Base-by-base conservation (phyloP, 192 early-diverging fungal genomes). In the Lobosporangium transversale region DNA sequence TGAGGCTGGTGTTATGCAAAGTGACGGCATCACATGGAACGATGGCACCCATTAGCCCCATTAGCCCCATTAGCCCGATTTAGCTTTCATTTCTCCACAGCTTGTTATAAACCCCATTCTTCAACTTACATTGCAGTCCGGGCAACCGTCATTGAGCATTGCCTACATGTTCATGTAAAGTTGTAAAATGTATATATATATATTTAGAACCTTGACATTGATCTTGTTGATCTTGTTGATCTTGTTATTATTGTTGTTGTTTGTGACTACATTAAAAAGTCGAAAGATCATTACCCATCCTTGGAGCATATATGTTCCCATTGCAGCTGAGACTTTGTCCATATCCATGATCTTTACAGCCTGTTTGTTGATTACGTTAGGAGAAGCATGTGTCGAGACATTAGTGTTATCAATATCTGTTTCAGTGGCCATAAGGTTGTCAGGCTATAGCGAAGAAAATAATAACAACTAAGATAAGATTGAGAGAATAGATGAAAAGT, bases 241-340 rank as follows among this genome's bases (percentile, higher is more conserved):
- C 20, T 15, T 49, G 47, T 49, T n/a, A 15, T 6, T n/a, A 7
- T 49, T n/a, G n/a, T 14, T 53, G 29, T n/a, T n/a, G n/a, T n/a
- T 18, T 23, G 31, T 63, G 44, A 40, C 2, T 54, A 29, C 29
- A 37, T 37, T n/a, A n/a, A n/a, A n/a, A n/a, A n/a, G n/a, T n/a
- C n/a, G n/a, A n/a, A n/a, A n/a, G n/a, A n/a, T n/a, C n/a, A n/a
- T 17, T 66, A 76, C 71, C 71, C 71, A 76, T 30, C 71, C 71
- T 47, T 76, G 62, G 15, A 76, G 52, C 71, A 66, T 66, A 53
- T 76, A 76, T 33, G 21, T 60, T 50, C 71, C 64, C 71, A 76
- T 76, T 17, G 63, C 64, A 43, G 64, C 64, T 11, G 71, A 66
- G 58, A 76, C 64, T 44, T 66, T 76, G 63, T 76, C 71, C 15